These are phyloP conservation scores for Torrubiella hemipterigena DNA, from an alignment of 2,329 filamentous ascomycete species.

Conservation along the genomic window DNA sequence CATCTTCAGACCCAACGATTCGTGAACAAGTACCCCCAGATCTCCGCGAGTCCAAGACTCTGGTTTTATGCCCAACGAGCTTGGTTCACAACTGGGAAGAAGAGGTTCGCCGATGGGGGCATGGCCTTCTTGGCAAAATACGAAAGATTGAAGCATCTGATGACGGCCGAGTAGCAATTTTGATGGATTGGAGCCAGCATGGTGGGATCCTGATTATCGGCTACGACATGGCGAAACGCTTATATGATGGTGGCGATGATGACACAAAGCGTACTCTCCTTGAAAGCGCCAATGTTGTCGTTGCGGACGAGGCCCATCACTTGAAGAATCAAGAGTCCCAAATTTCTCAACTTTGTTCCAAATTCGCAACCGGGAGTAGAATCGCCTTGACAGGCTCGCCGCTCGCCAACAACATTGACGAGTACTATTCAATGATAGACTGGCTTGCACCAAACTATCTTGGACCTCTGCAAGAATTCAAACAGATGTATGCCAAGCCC, in stretches of 20 bases:
- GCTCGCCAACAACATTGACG: slow-evolving; percentile 68
- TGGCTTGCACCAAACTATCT: slow-evolving; percentile 77
- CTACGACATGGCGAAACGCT: slow-evolving; percentile 52
- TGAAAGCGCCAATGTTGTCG: slow-evolving; percentile 54
- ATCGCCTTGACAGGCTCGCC: slow-evolving; percentile 84
- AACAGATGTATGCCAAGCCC: slow-evolving; percentile 54
- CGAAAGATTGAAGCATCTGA: slow-evolving; percentile 38
- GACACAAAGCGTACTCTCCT: slow-evolving; percentile 35
- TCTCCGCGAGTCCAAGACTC: slow-evolving; percentile 48
- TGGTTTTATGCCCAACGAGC: slow-evolving; percentile 65
- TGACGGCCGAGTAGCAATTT: slow-evolving; percentile 26
- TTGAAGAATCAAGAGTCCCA: slow-evolving; percentile 55
- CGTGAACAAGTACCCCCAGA: slow-evolving; percentile 54
- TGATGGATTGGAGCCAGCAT: slow-evolving; percentile 46
- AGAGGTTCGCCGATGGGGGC: slow-evolving; percentile 60
- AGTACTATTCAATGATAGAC: slow-evolving; percentile 79
- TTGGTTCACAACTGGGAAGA: slow-evolving; percentile 75
- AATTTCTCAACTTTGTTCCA: slow-evolving; percentile 38
- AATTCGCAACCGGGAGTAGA: slow-evolving; percentile 55
- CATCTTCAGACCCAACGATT: slow-evolving; percentile 44
- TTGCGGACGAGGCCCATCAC: slow-evolving; percentile 76
- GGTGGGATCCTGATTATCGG: slow-evolving; percentile 71
- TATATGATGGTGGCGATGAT: slow-evolving; percentile 12
- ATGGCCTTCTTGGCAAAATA: slow-evolving; percentile 40
- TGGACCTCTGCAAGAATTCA: slow-evolving; percentile 57